Conservation (phyloP, 139 green algal genomes). For the Limnomonas spitsbergensis region DNA sequence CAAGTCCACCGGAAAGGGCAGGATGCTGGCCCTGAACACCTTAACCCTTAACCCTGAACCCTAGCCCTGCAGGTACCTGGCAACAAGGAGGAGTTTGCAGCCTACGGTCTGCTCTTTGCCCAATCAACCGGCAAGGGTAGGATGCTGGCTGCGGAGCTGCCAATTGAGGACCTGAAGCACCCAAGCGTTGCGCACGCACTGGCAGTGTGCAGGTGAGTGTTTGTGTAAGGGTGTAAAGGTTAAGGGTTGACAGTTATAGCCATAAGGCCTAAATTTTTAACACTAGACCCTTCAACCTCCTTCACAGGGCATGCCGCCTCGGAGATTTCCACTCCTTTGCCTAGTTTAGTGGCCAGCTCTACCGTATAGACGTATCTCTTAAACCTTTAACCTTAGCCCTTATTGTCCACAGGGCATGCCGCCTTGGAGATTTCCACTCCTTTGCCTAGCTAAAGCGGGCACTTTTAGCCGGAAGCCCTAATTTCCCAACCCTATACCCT, state of each 20-base stretch:
- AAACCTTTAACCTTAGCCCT: too few species aligned
- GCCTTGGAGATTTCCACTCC: conserved; percentile 24
- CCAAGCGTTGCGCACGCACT: conserved; percentile 43
- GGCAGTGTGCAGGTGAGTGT: conserved; percentile 10
- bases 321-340: conserved; percentile 30
- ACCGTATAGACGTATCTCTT: too few species aligned
- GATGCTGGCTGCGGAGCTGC: conserved; percentile 15
- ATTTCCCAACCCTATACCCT: too few species aligned
- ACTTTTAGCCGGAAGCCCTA: too few species aligned
- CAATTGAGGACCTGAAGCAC: conserved; percentile 21
- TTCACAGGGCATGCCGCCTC: background rate
- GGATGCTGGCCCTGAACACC: too few species aligned
- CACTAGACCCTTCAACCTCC: too few species aligned
- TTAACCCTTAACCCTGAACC: too few species aligned
- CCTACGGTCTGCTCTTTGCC: conserved; percentile 67
- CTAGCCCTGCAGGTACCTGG: conserved; percentile 39
- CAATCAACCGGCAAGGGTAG: conserved; percentile 14
- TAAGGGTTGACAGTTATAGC: background rate
- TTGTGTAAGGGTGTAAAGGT: background rate
- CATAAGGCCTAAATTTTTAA: too few species aligned
- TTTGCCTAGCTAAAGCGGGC: too few species aligned
- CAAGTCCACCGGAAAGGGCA: too few species aligned
- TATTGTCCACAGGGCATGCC: conserved; percentile 2
- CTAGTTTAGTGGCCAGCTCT: too few species aligned
- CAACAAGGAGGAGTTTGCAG: conserved; percentile 57